Evolutionary conservation across 169 alveolate genomes (phyloP).

Genomic region (Babesia bigemina): DNA sequence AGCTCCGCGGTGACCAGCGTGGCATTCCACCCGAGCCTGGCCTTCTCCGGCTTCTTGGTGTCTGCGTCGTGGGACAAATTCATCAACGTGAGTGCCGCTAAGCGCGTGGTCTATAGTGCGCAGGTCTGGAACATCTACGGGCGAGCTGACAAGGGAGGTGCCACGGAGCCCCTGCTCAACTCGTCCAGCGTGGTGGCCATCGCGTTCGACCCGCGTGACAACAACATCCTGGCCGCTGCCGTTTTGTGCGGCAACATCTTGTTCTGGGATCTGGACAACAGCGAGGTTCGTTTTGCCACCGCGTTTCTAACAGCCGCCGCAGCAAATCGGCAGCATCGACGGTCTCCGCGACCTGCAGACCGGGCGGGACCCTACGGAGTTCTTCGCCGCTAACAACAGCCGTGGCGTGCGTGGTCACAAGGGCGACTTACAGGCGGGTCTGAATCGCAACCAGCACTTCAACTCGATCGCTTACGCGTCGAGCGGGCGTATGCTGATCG

Average conservation of each 20-base stretch:
- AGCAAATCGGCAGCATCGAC: slow-evolving; percentile 83
- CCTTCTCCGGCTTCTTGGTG: slow-evolving; percentile 84
- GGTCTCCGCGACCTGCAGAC: slow-evolving; percentile 85
- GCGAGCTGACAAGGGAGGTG: slow-evolving; percentile 86
- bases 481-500: slow-evolving; percentile 71
- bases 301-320: neutral
- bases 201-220: slow-evolving; percentile 89
- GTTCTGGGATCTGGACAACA: slow-evolving; percentile 82
- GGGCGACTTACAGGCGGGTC: slow-evolving; percentile 47
- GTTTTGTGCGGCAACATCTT: slow-evolving; percentile 78
- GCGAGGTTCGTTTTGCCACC: slow-evolving; percentile 52
- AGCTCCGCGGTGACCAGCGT: slow-evolving; percentile 90
- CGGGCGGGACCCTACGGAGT: slow-evolving; percentile 77
- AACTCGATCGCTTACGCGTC: slow-evolving; percentile 72
- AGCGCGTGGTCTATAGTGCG: neutral
- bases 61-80: slow-evolving; percentile 95
- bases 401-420: slow-evolving; percentile 36
- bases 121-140: slow-evolving; percentile 81
- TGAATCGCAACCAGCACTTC: slow-evolving; percentile 74
- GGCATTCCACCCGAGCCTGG: slow-evolving; percentile 83
- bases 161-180: slow-evolving; percentile 87
- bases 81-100: slow-evolving; percentile 87
- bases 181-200: slow-evolving; percentile 87
- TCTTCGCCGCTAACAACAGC: slow-evolving; percentile 71
- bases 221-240: slow-evolving; percentile 87